A percentile compares a stretch with the other conserved stretches of the same genome.
Conservation (phyloP, 345 rosid species). For the Euclidium syriacum region DNA sequence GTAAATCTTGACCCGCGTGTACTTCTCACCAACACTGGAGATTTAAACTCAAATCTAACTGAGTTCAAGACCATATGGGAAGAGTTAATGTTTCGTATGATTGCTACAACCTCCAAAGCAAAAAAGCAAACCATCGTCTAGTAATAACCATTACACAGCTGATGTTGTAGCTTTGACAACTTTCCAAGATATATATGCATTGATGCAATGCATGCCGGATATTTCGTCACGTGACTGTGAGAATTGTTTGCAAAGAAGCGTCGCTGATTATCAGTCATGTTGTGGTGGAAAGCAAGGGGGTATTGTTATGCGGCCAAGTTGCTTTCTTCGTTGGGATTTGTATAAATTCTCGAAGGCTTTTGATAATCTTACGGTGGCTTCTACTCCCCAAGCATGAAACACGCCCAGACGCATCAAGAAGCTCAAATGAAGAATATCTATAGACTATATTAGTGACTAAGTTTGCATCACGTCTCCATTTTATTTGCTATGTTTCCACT, state of each 20-base stretch:
- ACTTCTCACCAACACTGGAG: not conserved
- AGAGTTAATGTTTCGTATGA: not conserved
- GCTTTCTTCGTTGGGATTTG: constrained; percentile 26
- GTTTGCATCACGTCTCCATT: too few relatives aligned
- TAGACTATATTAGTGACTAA: too few relatives aligned
- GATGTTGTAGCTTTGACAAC: not conserved
- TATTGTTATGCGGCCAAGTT: not conserved
- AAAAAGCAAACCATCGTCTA: not conserved
- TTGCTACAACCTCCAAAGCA: not conserved
- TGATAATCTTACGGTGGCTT: not conserved
- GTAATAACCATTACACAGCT: not conserved
- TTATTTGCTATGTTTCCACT: too few relatives aligned
- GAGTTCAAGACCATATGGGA: too few relatives aligned
- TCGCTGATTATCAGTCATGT: not conserved
- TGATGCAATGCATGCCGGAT: constrained; percentile 36
- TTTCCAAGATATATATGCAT: not conserved
- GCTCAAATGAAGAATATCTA: too few relatives aligned
- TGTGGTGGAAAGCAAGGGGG: constrained; percentile 4
- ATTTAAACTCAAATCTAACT: not conserved
- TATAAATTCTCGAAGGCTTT: constrained; percentile 3
- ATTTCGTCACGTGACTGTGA: constrained; percentile 23
- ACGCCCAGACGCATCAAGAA: too few relatives aligned
- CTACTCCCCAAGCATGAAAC: too few relatives aligned
- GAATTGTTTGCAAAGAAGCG: not conserved
- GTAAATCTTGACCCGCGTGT: not conserved